Base-by-base conservation (phyloP, 1,284 basidiomycete genomes). In the Malassezia cuniculi region DNA sequence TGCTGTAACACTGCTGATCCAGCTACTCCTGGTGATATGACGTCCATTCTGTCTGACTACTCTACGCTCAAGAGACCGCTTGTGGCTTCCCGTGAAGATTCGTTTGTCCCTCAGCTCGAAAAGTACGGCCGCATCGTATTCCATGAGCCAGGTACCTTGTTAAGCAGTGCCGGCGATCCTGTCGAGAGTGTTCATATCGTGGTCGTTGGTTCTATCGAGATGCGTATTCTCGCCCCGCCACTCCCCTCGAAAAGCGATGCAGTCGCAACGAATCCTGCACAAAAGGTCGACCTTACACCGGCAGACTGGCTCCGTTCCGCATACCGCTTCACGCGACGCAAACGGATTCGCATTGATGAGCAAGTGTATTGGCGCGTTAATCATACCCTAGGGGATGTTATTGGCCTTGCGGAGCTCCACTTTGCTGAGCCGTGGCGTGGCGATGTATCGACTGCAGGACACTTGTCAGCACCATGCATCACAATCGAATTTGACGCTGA, bases 91-190 rank as follows among this genome's bases (percentile, higher is more conserved):
- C n/a, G n/a, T n/a, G n/a, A 12, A 27, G 24, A 34, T 14, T 33
- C n/a, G 14, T 39, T 39, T 28, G 31, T 34, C n/a, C 28, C 38
- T 11, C 31, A 33, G 26, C 29, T 33, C 8, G 38, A 39, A 19
- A 14, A 34, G 14, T 39, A 18, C 22, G 38, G 31, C 15, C 30
- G 16, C 3, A 27, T 33, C 6, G 14, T 24, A 24, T 39, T 33
- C 31, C 31, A 39, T 28, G 37, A 32, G 37, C 37, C 37, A 7
- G 22, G 22, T 15, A 33, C 22, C 14, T 24, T 25, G 3, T 20
- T 32, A 14, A 12, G 24, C 6, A 39, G 22, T 27, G 24, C 31
- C 4, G 18, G 14, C 5, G 31, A 39, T 22, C 24, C 31, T 4
- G 20, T 27, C n/a, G 25, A 22, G 24, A 26, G 34, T 14, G 21